Base-by-base conservation (phyloP, 345 rosid species). In the Lenwebbia sp. region DNA sequence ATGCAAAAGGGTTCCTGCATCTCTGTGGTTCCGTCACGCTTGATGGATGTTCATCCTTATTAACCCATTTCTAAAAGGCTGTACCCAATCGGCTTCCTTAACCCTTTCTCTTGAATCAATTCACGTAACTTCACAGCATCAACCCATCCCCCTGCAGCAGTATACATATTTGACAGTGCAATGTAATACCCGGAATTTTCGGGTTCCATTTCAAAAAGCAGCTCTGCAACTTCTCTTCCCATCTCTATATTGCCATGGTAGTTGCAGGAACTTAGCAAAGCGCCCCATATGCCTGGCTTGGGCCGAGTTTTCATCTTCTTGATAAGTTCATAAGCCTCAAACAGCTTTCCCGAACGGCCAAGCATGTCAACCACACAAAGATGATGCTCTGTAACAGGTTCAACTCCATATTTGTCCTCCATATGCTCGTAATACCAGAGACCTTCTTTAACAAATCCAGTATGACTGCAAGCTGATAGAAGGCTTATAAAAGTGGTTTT, bases 311-410 rank as follows among this genome's bases (percentile, higher is more conserved):
- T 86, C 82, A 87, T 83, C 86, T 89, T 60, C 86, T 37, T 89
- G 54, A 94, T 90, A 82, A 92, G 91, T 57, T 90, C 90, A 81
- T 91, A 90, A 44, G 96, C 96, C 65, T 94, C 91, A 52, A 81
- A 86, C 33, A 94, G 91, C 85, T 83, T 90, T 78, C 96, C 95
- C 1, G 92, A 90, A 52, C 93, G 87, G 52, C 96, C 96, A 10
- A 94, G 92, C 93, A 93, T 91, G 82, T 91, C 94, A 60, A 92
- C 94, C 51, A 91, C 76, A 62, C 92, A 90, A 21, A 92, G 93
- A 26, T 84, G 86, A 83, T 92, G 94, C 84, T 93, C 93, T 1
- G 89, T 90, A 21, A 83, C 88, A 26, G 93, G 92, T 86, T 91
- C 87, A 28, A 92, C 92, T 15, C 85, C 88, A n/a, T 87, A 91